These are phyloP conservation scores for Saccharomycopsis hybrid DNA, from an alignment of 1,139 yeast species.

Conservation along the genomic window DNA sequence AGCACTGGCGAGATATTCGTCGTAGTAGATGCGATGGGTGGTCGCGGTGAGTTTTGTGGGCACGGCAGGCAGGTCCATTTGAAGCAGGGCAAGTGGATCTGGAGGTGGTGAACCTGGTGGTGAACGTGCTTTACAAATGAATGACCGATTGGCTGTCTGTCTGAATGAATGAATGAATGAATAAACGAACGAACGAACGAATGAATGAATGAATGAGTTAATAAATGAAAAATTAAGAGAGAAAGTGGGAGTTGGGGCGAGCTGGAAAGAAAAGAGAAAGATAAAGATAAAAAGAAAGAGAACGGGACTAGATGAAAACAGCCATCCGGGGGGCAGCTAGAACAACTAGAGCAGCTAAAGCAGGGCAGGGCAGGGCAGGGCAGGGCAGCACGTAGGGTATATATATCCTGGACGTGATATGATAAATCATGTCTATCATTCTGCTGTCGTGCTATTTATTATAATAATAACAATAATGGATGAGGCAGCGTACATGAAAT, in stretches of 20 bases:
- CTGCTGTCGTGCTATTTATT: no score
- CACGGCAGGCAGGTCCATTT: neutral
- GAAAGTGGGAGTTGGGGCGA: neutral
- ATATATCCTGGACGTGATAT: no score
- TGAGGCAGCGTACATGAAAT: no score
- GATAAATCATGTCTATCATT: no score
- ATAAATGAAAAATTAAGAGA: neutral
- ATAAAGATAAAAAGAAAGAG: neutral
- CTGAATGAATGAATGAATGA: neutral
- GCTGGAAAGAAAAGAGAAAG: neutral
- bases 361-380: no score
- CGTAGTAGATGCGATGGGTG: neutral
- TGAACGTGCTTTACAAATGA: neutral
- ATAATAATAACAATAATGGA: no score
- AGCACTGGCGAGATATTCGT: neutral
- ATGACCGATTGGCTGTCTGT: neutral
- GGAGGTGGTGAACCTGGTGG: no score
- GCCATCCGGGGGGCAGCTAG: no score
- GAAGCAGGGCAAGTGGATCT: neutral
- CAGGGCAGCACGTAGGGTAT: no score
- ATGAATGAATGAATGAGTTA: no score
- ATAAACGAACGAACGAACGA: no score
- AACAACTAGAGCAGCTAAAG: no score
- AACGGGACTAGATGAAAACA: neutral
- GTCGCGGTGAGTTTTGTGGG: neutral